Evolutionary conservation across 768 basidiomycete species (phyloP), one percentile per base, ranked within the genome.

Genomic region (Solioccasus polychromus): DNA sequence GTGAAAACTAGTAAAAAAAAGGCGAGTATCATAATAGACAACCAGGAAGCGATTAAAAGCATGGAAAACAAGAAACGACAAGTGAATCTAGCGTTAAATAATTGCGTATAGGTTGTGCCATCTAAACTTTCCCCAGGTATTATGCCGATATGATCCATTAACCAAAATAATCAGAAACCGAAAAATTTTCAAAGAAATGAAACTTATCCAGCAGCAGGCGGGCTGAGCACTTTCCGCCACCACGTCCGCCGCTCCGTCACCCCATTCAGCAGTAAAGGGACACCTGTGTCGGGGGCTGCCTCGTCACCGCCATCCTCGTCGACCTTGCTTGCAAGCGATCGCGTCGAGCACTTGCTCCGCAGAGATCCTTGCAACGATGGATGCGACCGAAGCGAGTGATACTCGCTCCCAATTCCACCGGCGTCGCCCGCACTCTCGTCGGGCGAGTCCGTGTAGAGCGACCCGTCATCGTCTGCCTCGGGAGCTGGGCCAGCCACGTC

Each of bases 181-280:
- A 47, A 39, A 32, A 35, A 45, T 31, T 5, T 23, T 39, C 17
- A 15, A 36, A 18, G 26, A 37, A n/a, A 48, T n/a, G 28, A 32
- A 34, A 20, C 20, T 57, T 41, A 57, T 35, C 24, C 51, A 23
- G 8, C 39, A 14, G 26, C 29, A 6, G 59, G 61, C 12, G 54
- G 28, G 37, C 40, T 51, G 15, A 65, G 51, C 35, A 67, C 63
- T 39, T 65, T 64, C 37, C 57, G 60, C 63, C 63, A 64, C 63
- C 63, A 64, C 17, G 50, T 47, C n/a, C 60, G 55, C 20, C 52
- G 63, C 36, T 61, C 65, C 8, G 38, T 36, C 25, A 35, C 38
- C 4, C 48, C 40, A 11, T 39, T 24, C 23, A 5, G 5, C 15
- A 35, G 24, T 5, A 37, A 24, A 30, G 17, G 49, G 12, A 43